Evolutionary conservation across 805 yeast genomes (phyloP), one percentile per base, ranked within the genome.

Genomic region (Kurtzmaniella fragi): DNA sequence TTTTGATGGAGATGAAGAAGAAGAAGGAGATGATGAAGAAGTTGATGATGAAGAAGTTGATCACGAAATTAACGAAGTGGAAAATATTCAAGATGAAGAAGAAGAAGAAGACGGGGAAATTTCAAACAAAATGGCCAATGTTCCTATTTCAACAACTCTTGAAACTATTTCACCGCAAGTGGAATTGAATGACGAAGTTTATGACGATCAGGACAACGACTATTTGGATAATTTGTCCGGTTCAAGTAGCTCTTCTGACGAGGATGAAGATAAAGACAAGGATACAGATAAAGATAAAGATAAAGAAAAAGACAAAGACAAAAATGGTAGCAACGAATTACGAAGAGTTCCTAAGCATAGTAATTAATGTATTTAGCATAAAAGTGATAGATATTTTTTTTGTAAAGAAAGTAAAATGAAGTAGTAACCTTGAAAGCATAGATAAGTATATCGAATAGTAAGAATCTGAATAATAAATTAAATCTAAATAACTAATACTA

Each of bases 231-330:
- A 66, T 41, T 50, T 67, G 36, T 64, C 76, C 30, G 75, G 67
- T 17, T 67, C 70, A 13, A 70, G 68, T 20, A 72, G 76, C 14
- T 65, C 70, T 15, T 68, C 64, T 17, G 71, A 65, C 2, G 67
- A 59, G 12, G 62, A 47, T 28, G 61, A 54, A 5, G 52, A 44
- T 3, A 61, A 42, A 25, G 29, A 5, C 54, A 49, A 11, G 42
- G 15, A 30, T 28, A 20, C 25, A 20, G 25, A 20, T 20, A 20
- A 4, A 27, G 41, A 49, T 23, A 49, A 43, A 2, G 50, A 37
- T 4, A 51, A 46, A 23, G 54, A 53, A 15, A 46, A 42, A 10
- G 46, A 42, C 7, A 47, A 42, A 13, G 52, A 50, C 15, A 55
- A 48, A 10, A 51, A 46, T 13, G 59, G 56, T 29, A 49, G 52